Evolutionary conservation across 192 early-diverging fungal genomes (phyloP), one percentile per base, ranked within the genome.

Genomic region (Coemansia sp.): DNA sequence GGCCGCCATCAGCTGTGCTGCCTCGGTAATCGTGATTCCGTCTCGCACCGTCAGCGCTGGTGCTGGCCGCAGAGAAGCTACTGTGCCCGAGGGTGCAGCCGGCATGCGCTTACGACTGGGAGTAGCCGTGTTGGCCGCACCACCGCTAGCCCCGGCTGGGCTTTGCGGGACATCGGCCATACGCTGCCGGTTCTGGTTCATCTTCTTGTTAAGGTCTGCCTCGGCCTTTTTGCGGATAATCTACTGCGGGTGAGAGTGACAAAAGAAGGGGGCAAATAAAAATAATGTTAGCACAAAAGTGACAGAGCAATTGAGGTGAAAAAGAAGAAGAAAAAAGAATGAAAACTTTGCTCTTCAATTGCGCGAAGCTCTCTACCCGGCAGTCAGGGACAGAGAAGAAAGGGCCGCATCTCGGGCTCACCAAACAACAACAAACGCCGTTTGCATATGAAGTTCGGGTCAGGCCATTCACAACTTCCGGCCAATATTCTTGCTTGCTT

Each of bases 1-100:
- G 18, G 97, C 97, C 4, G 97, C 96, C 96, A 99, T 97, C 66
- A 93, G 84, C 77, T 93, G 93, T n/a, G 93, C 89, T 0, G 91
- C 92, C 74, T 95, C 92, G 40, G 88, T 86, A 41, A 94, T 89
- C 29, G 87, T 78, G 68, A 92, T 85, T 32, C 85, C 87, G 41
- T 93, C 89, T 64, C 87, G 88, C 65, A 94, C 89, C 8, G 94
- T 95, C 71, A 98, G 85, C 13, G 95, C 94, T 20, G 93, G 88
- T 0, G 90, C 86, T 18, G 95, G 94, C 43, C 88, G 85, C 45
- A 98, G 84, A 11, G 94, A 89, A 4, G 93, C 90, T n/a, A 98
- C 96, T 4, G 96, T 98, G 38, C 94, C 94, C 10, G 79, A 64
- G 1, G 78, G 67, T 0, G 59, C 68, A 2, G 67, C 50, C 16